phyloP scores from a whole-genome alignment of 768 basidiomycete species.

The Leccinum subtestaceum region DNA sequence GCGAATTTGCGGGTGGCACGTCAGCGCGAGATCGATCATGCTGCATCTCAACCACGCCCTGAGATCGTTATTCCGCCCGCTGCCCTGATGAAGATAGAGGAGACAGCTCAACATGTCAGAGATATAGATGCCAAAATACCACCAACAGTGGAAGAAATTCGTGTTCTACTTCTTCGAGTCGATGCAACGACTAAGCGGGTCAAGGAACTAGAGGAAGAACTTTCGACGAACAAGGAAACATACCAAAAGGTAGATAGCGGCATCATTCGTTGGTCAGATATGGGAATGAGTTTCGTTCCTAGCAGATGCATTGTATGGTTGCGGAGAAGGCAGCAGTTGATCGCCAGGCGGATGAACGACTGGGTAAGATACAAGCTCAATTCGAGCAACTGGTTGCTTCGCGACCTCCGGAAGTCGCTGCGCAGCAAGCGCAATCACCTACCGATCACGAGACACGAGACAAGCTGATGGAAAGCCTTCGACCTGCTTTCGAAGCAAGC shows the following conservation, averaged over 20 bases:
- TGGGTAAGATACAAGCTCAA: conserved; percentile 16
- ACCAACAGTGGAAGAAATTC: conserved; percentile 25
- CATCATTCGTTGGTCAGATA: neutral
- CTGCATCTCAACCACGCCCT: conserved; percentile 12
- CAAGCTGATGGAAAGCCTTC: conserved; percentile 19
- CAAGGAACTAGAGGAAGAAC: conserved; percentile 22
- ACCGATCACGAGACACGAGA: conserved; percentile 2
- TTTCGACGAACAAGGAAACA: conserved; percentile 12
- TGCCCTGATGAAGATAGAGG: conserved; percentile 19
- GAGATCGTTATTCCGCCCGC: conserved; percentile 22
- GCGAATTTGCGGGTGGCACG: conserved; percentile 21
- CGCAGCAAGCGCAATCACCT: neutral
- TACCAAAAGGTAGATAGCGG: conserved; percentile 17
- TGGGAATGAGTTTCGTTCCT: conserved; percentile 3
- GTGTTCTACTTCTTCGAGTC: conserved; percentile 23
- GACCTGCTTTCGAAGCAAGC: conserved; percentile 16
- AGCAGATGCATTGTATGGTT: conserved; percentile 19
- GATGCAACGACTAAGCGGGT: conserved; percentile 21
- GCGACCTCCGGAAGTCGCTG: conserved; percentile 1
- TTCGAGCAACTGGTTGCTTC: conserved; percentile 16
- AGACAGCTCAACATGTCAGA: conserved; percentile 10
- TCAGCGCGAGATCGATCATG: conserved; percentile 17
- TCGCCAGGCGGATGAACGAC: conserved; percentile 12
- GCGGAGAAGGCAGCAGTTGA: conserved; percentile 12
- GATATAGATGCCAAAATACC: conserved; percentile 26